These are phyloP conservation scores for Coelastrella sp. DNA, from an alignment of 139 green algal species.

Conservation along the genomic window DNA sequence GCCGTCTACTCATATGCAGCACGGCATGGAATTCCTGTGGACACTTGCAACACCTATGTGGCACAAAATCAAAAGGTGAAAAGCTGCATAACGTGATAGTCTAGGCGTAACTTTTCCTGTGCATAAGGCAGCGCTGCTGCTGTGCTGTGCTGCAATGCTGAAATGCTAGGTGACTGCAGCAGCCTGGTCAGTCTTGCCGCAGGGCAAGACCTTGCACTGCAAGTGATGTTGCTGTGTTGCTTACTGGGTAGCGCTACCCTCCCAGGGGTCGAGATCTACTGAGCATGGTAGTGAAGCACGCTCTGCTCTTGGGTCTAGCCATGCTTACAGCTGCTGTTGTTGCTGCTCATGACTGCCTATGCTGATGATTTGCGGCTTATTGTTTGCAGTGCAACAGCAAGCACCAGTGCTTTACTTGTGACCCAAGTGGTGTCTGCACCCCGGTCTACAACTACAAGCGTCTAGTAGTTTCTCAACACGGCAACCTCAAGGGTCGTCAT, in stretches of 20 bases:
- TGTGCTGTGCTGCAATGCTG: too few species aligned
- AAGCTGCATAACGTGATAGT: neutral
- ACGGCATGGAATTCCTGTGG: slow-evolving; percentile 75
- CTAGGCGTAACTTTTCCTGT: too few species aligned
- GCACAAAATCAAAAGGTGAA: slow-evolving; percentile 66
- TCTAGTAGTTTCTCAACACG: slow-evolving; percentile 76
- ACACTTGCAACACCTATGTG: slow-evolving; percentile 92
- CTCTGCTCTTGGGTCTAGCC: too few species aligned
- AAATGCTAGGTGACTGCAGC: too few species aligned
- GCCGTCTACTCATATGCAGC: slow-evolving; percentile 50
- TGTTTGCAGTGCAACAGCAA: slow-evolving; percentile 65
- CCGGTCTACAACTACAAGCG: slow-evolving; percentile 74
- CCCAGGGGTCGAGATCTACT: too few species aligned
- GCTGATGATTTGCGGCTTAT: too few species aligned
- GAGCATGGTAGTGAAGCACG: too few species aligned
- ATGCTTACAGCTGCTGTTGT: neutral
- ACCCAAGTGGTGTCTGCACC: slow-evolving; percentile 56
- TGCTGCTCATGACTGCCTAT: too few species aligned
- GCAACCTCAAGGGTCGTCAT: slow-evolving; percentile 49
- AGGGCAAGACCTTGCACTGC: too few species aligned
- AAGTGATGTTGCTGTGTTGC: too few species aligned
- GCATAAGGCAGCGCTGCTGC: neutral
- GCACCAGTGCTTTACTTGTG: slow-evolving; percentile 75
- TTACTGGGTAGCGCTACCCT: too few species aligned
- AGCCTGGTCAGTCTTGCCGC: too few species aligned